Evolutionary conservation across 2,329 filamentous ascomycete species (phyloP), one percentile per base, ranked within the genome.

Genomic region (Colletotrichum siamense): DNA sequence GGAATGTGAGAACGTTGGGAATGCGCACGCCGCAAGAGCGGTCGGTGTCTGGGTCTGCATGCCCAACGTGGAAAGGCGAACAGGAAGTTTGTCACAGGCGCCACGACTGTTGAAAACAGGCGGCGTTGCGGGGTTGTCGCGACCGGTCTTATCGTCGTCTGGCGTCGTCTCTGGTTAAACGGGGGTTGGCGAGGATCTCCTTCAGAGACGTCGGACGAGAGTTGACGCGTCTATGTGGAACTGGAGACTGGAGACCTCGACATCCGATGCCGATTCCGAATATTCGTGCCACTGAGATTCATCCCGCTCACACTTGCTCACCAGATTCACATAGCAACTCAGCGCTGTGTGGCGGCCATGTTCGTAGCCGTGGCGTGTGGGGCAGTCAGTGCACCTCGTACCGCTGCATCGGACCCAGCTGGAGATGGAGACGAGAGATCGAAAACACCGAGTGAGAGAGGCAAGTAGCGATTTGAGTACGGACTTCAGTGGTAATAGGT

Each of bases 361-460:
- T 49, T 49, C n/a, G 44, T 22, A n/a, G 44, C 59, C 44, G 67
- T 65, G 57, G 34, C 49, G 52, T 62, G 72, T 62, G 68, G 63
- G 55, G 62, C 55, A 30, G 52, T 32, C 62, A 72, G 63, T 75
- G 63, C 73, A 18, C 67, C 26, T 66, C 52, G 34, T 36, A 32
- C 68, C 62, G 63, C 64, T 49, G 44, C 22, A 24, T 59, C 49
- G 73, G 69, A 72, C 69, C 55, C 69, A 63, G 70, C 26, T 75
- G 36, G 68, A 30, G 59, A 44, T 61, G 73, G 73, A 44, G 64
- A 22, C 32, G 30, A 7, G 63, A 49, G 26, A 13, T 24, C 36
- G 34, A 39, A 59, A 12, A 52, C n/a, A 52, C 44, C n/a, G 34
- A 32, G n/a, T n/a, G 18, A 22, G 39, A 22, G 9, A 44, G 16